Evolutionary conservation across 352 stramenopile species (phyloP).

Genomic region (Globisporangium spiculum): DNA sequence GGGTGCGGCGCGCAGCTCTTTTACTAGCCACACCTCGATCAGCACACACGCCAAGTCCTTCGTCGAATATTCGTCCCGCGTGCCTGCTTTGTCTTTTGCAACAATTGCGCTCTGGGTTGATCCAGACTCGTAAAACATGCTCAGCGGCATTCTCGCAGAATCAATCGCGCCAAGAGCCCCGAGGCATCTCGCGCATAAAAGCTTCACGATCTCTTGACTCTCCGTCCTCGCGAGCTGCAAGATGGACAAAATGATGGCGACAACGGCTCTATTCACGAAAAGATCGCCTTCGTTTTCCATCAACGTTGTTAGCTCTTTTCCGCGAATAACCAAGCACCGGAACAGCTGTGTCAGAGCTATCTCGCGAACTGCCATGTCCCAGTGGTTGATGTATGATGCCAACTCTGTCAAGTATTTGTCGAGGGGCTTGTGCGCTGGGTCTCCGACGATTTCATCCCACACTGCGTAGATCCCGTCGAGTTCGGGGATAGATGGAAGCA

Average conservation of each 20-base stretch:
- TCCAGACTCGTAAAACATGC: slow-evolving; percentile 51
- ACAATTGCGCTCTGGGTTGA: slow-evolving; percentile 19
- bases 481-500: slow-evolving; percentile 64
- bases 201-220: slow-evolving; percentile 57
- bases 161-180: slow-evolving; percentile 81
- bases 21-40: slow-evolving; percentile 80
- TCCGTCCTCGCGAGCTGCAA: slow-evolving; percentile 66
- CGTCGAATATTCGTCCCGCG: slow-evolving; percentile 60
- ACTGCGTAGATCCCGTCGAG: slow-evolving; percentile 63
- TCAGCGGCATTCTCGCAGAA: slow-evolving; percentile 65
- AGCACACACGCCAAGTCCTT: slow-evolving; percentile 82
- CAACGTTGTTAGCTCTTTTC: slow-evolving; percentile 53
- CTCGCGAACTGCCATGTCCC: slow-evolving; percentile 76
- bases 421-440: slow-evolving; percentile 41
- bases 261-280: slow-evolving; percentile 56
- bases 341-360: slow-evolving; percentile 72
- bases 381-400: slow-evolving; percentile 68
- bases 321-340: slow-evolving; percentile 56
- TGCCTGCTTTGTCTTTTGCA: slow-evolving; percentile 41
- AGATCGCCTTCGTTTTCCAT: slow-evolving; percentile 73
- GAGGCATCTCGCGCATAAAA: slow-evolving; percentile 71
- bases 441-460: slow-evolving; percentile 56
- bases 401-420: slow-evolving; percentile 56
- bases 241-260: slow-evolving; percentile 62
- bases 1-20: slow-evolving; percentile 78